Base-by-base conservation (phyloP, 164 flowering plant genomes). In the Aristolochia contorta region DNA sequence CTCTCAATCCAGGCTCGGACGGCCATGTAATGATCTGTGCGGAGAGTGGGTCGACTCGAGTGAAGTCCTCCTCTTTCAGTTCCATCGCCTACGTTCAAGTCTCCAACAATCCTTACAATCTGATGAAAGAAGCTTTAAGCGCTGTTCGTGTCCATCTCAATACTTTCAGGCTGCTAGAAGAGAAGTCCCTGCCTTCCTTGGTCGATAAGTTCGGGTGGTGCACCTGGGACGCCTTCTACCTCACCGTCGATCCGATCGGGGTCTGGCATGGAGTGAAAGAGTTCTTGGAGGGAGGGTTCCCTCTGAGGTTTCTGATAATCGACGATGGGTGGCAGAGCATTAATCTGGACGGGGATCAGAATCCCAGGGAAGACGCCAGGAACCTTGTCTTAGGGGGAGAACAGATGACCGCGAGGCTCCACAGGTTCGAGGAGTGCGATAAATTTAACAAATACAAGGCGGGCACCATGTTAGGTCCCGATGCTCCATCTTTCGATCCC, bases 241-340 rank as follows among this genome's bases (percentile, higher is more conserved):
- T 77, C 0, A 75, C 25, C 21, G 87, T 82, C 8, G 70, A 81
- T 48, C 89, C 87, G 0, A 47, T 71, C 6, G 93, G 93, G 0
- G 76, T 86, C 0, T 21, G 69, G 67, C 49, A 30, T 50, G 64
- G 64, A 50, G 68, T 84, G 20, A 73, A 79, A 21, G 89, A 84
- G 0, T 80, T 90, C 9, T 50, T 54, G 0, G 74, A 79, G 7
- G 91, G 83, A 13, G 95, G 93, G 0, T 20, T 80, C 2, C 27
- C 80, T 0, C 89, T 87, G 12, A 74, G 91, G 67, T 87, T 90
- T 43, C 60, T 90, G 30, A 84, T 90, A 62, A 85, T 90, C 20
- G 93, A 90, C 43, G 93, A 90, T 64, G 95, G 95, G 3, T 87
- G 97, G 95, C 95, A 87, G 54, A 85, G 90, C 63, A 71, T 87